These are phyloP conservation scores for Macadamia integrifolia DNA, from an alignment of 164 flowering plant genomes.

Conservation along the genomic window DNA sequence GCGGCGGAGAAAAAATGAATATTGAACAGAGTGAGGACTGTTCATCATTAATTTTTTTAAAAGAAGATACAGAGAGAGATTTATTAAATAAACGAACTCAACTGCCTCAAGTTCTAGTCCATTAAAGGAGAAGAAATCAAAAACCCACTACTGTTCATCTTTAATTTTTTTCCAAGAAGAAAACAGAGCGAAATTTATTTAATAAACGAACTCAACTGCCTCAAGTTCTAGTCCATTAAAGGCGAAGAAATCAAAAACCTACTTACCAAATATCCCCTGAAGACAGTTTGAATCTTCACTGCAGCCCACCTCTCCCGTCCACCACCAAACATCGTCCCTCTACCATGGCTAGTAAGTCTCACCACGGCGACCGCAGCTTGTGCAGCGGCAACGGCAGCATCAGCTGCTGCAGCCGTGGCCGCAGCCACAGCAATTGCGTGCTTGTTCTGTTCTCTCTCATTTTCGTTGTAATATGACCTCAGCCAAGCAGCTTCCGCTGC, in stretches of 20 bases:
- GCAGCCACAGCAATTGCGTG: conserved; percentile 98
- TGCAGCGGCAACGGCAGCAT: conserved; percentile 92
- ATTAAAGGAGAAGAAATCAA: neutral
- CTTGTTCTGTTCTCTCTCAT: conserved; percentile 68
- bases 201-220: too few relatives aligned
- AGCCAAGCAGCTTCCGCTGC: conserved; percentile 22
- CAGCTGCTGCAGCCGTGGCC: conserved; percentile 93
- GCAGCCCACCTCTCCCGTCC: conserved; percentile 73
- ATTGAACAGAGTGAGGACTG: too few relatives aligned
- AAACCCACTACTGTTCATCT: conserved; percentile 4
- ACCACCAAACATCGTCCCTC: conserved; percentile 57
- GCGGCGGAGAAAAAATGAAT: too few relatives aligned
- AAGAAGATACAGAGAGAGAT: too few relatives aligned
- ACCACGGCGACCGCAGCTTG: conserved; percentile 87
- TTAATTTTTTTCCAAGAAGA: too few relatives aligned
- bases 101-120: neutral
- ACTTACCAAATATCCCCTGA: conserved; percentile 75
- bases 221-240: neutral
- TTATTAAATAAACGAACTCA: too few relatives aligned
- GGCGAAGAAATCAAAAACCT: neutral
- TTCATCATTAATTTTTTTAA: too few relatives aligned
- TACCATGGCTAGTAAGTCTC: conserved; percentile 72
- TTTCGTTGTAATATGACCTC: conserved; percentile 50
- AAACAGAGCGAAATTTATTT: too few relatives aligned
- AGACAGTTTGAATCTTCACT: conserved; percentile 65